Evolutionary conservation across 257 asterid species (phyloP), one percentile per base, ranked within the genome.

Genomic region (Leonotis leonurus): DNA sequence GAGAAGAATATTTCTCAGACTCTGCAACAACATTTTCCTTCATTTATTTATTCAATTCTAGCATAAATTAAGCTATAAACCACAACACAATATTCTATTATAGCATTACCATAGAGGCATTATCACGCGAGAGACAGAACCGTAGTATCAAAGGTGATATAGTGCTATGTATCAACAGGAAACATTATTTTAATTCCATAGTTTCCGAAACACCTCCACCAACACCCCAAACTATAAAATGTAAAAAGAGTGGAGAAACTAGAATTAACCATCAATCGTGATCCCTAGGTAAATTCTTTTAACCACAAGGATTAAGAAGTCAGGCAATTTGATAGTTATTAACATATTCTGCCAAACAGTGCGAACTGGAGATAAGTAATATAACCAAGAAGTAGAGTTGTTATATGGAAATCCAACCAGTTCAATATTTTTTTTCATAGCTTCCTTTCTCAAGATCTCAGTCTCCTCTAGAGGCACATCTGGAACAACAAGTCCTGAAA

Each of bases 381-480:
- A 22, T 45, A 59, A 37, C 24, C 6, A 65, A 41, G 50, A 27
- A 60, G 50, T 30, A 2, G 58, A 22, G 14, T 8, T 17, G 40
- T 65, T 20, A 22, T 20, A 33, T 17, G 60, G 41, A 73, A 74
- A 58, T 65, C 88, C 52, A 71, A 89, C 97, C 92, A 90, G 80
- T 83, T 90, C 95, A 51, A 90, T 73, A 29, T 85, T 78, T 60
- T 81, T 65, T 35, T 70, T 75, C 33, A 58, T 58, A 62, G 97
- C 94, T 80, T 85, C 95, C 74, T 72, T 87, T 70, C 95, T 90
- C 80, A 90, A 78, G n/a, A 73, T 75, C 60, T 76, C 85, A 11
- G 95, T 83, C 84, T 90, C 97, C 75, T 90, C 97, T 29, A 90
- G 78, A 67, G 97, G 97, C 44, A 87, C 88, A 52, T 90, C 97